Conservation (phyloP, 371 early-diverging fungal genomes). For the Smittium culicis region DNA sequence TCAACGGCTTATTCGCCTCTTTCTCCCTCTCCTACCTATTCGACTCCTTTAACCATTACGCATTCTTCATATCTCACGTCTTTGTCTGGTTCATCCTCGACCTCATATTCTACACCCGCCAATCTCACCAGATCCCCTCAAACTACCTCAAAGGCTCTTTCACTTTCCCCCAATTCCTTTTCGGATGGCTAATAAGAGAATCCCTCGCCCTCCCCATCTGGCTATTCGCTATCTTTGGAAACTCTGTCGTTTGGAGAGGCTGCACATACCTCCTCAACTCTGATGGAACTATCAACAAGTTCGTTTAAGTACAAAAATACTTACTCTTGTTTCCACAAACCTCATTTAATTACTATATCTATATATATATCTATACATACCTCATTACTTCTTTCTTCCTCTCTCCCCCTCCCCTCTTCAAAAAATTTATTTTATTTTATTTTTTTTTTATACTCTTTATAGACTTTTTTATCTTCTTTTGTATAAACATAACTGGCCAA, state of each 20-base stretch:
- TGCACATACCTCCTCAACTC: conserved; percentile 19
- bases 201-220: conserved; percentile 66
- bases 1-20: conserved; percentile 59
- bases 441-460: too few relatives aligned
- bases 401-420: too few relatives aligned
- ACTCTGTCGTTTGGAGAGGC: conserved; percentile 74
- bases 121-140: conserved; percentile 25
- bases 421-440: too few relatives aligned
- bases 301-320: neutral
- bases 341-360: too few relatives aligned
- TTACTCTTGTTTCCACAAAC: too few relatives aligned
- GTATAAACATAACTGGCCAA: too few relatives aligned
- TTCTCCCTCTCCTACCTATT: conserved; percentile 39
- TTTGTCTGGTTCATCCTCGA: conserved; percentile 59
- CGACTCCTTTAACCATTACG: conserved; percentile 29
- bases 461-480: too few relatives aligned
- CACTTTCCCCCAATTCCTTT: conserved; percentile 22
- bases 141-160: conserved; percentile 18
- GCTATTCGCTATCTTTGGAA: conserved; percentile 62
- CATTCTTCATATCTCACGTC: conserved; percentile 52
- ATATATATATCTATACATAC: too few relatives aligned
- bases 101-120: conserved; percentile 39
- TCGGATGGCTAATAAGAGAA: conserved; percentile 67
- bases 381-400: too few relatives aligned
- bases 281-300: conserved; percentile 21